Conservation (phyloP, 83 land plant species). For the Picea mariana region DNA sequence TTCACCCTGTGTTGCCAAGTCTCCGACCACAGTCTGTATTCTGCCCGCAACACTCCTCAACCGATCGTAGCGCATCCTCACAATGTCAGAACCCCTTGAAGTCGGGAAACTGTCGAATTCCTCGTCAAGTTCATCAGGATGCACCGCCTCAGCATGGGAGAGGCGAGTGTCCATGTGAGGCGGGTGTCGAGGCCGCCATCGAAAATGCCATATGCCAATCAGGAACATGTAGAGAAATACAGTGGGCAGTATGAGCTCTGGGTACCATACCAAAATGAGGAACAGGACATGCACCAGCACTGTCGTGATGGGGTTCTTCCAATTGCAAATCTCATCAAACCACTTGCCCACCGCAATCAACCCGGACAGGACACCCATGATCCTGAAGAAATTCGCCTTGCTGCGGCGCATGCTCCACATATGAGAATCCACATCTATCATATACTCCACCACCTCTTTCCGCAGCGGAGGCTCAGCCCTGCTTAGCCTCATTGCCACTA, state of each 20-base stretch:
- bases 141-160: conserved; percentile 48
- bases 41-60: conserved; percentile 58
- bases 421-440: conserved; percentile 70
- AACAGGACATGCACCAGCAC: conserved; percentile 56
- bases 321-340: conserved; percentile 53
- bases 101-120: conserved; percentile 64
- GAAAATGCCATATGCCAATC: conserved; percentile 59
- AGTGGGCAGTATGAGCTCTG: conserved; percentile 55
- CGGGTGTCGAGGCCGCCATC: conserved; percentile 48
- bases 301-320: conserved; percentile 69
- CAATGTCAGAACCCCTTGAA: conserved; percentile 30
- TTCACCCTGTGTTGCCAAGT: conserved; percentile 45
- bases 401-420: conserved; percentile 81
- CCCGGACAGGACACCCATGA: conserved; percentile 45
- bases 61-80: conserved; percentile 52
- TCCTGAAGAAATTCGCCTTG: conserved; percentile 58
- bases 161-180: conserved; percentile 62
- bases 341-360: conserved; percentile 44
- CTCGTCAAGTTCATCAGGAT: conserved; percentile 62
- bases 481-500: conserved; percentile 56
- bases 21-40: conserved; percentile 47
- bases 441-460: conserved; percentile 68
- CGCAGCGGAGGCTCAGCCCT: conserved; percentile 70
- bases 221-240: conserved; percentile 58
- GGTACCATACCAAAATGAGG: conserved; percentile 54